phyloP scores from a whole-genome alignment of 2,329 filamentous ascomycete genomes.

The Cladobotryum protrusum region DNA sequence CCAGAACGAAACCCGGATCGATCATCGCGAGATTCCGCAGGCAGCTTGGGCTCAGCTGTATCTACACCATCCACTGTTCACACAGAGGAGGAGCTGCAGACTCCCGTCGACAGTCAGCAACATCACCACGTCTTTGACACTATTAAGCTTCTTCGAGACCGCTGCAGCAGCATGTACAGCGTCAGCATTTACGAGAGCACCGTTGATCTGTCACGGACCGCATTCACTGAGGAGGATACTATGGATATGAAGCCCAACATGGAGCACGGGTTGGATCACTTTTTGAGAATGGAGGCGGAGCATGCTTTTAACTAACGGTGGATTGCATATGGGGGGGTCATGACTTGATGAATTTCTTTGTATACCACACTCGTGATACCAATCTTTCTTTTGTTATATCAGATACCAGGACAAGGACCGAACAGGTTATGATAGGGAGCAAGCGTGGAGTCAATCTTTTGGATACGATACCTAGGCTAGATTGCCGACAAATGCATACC shows the following conservation, averaged over 20 bases:
- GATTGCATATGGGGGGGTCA: constrained; percentile 15
- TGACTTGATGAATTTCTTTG: neutral
- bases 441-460: constrained; percentile 9
- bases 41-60: constrained; percentile 12
- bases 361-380: neutral
- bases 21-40: constrained; percentile 16
- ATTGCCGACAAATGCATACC: constrained; percentile 2
- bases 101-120: constrained; percentile 26
- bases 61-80: constrained; percentile 25
- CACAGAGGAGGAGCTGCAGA: constrained; percentile 30
- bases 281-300: constrained; percentile 51
- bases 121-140: constrained; percentile 19
- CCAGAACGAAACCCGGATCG: constrained; percentile 15
- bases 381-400: neutral
- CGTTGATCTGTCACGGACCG: constrained; percentile 1
- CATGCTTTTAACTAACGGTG: constrained; percentile 31
- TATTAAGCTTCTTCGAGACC: constrained; percentile 26
- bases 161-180: constrained; percentile 10
- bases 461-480: constrained; percentile 7
- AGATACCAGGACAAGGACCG: constrained; percentile 7
- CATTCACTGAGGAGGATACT: neutral
- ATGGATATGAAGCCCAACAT: constrained; percentile 29
- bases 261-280: constrained; percentile 46
- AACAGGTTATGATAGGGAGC: neutral
- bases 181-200: constrained; percentile 6